Conservation (phyloP, 1,139 yeast species). For the Nadsonia starkeyi-henricii region DNA sequence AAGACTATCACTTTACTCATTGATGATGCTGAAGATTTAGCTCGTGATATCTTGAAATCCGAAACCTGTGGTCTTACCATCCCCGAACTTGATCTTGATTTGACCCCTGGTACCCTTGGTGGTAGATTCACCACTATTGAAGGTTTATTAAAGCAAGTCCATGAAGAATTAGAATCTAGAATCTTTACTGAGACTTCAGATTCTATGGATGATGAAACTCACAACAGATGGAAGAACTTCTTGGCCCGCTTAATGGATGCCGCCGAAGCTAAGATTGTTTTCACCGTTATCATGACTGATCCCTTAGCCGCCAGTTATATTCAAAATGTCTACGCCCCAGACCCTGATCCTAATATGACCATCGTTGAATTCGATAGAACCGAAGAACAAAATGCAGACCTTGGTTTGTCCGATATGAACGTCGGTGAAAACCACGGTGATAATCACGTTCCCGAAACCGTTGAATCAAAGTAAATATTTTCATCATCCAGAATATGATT, state of each 20-base stretch:
- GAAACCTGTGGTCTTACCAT: conserved; percentile 80
- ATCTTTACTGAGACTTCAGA: conserved; percentile 82
- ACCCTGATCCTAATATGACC: conserved; percentile 88
- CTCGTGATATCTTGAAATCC: conserved; percentile 86
- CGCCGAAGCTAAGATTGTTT: conserved; percentile 66
- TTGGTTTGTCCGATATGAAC: conserved; percentile 77
- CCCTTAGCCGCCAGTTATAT: conserved; percentile 92
- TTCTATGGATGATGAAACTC: conserved; percentile 72
- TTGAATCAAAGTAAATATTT: no score
- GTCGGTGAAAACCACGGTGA: conserved; percentile 16
- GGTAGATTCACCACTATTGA: conserved; percentile 96
- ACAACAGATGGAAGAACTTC: conserved; percentile 67
- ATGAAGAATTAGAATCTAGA: conserved; percentile 74
- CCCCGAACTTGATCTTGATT: conserved; percentile 82
- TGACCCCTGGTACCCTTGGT: conserved; percentile 93
- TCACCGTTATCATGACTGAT: conserved; percentile 82
- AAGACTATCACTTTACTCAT: conserved; percentile 58
- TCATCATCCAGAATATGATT: not conserved
- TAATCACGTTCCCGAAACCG: no score
- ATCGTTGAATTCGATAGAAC: conserved; percentile 86
- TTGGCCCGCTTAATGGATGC: conserved; percentile 67
- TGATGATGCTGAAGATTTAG: conserved; percentile 85
- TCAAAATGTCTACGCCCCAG: conserved; percentile 97
- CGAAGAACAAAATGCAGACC: conserved; percentile 69
- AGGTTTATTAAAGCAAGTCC: conserved; percentile 79